Conservation (phyloP, 371 early-diverging fungal species). For the Circinella umbellata region DNA sequence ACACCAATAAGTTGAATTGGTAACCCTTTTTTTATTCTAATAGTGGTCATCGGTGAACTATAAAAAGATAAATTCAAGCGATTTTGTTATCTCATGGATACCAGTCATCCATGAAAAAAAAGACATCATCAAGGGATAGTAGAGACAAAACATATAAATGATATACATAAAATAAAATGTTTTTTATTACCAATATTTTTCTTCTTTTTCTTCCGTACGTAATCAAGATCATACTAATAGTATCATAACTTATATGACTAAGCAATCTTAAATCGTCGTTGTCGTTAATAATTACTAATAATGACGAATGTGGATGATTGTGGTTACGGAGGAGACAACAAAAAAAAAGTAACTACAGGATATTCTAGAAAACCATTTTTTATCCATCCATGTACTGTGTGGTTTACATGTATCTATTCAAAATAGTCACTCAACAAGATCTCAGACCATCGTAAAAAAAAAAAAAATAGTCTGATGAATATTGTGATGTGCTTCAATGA, state of each 20-base stretch:
- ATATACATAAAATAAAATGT: not conserved
- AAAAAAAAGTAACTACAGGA: not conserved
- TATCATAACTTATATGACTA: not conserved
- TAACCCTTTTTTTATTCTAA: too few species aligned
- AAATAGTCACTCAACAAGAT: conserved; percentile 1
- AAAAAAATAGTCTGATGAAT: not conserved
- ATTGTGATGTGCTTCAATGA: not conserved
- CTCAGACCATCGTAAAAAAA: not conserved
- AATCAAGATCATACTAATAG: not conserved
- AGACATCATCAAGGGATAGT: conserved; percentile 1
- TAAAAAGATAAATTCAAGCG: conserved; percentile 1
- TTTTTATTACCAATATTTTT: not conserved
- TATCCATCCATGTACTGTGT: conserved; percentile 4
- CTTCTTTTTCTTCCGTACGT: not conserved
- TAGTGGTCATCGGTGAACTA: not conserved
- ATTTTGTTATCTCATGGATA: conserved; percentile 2
- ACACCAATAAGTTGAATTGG: too few species aligned
- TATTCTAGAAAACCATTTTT: conserved; percentile 1
- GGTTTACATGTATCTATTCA: conserved; percentile 2
- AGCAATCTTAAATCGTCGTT: not conserved
- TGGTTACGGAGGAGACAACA: conserved; percentile 6
- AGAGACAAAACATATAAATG: conserved; percentile 6
- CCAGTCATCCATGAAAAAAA: conserved; percentile 1
- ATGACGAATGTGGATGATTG: not conserved
- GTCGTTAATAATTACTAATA: not conserved